phyloP scores from a whole-genome alignment of 1,284 basidiomycete species.

The Porodaedalea pini region DNA sequence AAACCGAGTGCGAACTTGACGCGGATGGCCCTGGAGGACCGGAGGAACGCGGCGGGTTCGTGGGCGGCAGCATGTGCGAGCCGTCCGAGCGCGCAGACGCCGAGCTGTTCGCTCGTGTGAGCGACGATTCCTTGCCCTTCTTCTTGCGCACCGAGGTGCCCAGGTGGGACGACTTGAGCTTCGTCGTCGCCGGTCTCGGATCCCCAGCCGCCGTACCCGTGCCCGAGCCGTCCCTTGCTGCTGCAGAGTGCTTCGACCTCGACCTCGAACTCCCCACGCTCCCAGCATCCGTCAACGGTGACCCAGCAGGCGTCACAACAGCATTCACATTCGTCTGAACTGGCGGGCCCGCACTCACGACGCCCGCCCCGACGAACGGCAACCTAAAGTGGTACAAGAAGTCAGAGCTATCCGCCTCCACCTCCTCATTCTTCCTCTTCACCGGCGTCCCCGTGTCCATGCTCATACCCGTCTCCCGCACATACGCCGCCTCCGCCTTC shows the following conservation, averaged over 20 bases:
- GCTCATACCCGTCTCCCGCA: conserved; percentile 12
- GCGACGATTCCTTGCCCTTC: conserved; percentile 8
- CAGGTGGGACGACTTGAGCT: conserved; percentile 9
- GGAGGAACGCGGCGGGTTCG: neutral
- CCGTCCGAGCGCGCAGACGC: conserved; percentile 6
- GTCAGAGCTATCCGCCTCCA: conserved; percentile 34
- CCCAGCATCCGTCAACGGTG: neutral
- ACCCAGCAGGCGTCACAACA: neutral
- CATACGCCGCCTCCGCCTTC: conserved; percentile 40
- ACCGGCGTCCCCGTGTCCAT: conserved; percentile 26
- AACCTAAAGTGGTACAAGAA: conserved; percentile 39
- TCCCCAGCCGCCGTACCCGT: no score
- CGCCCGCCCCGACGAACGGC: conserved; percentile 44
- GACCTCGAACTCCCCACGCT: neutral
- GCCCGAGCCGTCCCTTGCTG: neutral
- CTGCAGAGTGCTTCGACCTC: conserved; percentile 2
- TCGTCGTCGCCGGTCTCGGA: conserved; percentile 7
- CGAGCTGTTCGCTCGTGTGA: conserved; percentile 9
- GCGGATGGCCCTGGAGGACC: neutral
- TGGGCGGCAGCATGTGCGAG: neutral
- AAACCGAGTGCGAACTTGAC: neutral
- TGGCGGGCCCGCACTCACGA: conserved; percentile 24
- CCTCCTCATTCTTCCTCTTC: conserved; percentile 54
- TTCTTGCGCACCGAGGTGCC: neutral
- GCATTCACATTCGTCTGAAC: neutral